phyloP scores from a whole-genome alignment of 208 protist genomes.

The Crithidia brevicula region DNA sequence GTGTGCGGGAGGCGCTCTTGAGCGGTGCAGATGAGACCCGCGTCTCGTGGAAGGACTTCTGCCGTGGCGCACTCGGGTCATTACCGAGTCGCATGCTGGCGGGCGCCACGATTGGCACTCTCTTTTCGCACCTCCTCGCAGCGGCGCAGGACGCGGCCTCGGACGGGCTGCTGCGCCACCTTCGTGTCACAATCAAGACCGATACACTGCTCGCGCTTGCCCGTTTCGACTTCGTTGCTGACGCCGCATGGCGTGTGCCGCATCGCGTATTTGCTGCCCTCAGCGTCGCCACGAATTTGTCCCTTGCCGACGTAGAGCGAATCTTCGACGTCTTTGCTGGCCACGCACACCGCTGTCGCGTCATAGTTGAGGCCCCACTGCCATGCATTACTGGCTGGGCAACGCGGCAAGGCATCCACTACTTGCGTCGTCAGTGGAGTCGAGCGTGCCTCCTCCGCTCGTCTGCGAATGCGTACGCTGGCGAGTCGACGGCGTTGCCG shows the following conservation, averaged over 20 bases:
- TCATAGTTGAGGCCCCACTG: slow-evolving; percentile 19
- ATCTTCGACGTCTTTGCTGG: slow-evolving; percentile 24
- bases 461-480: slow-evolving; percentile 15
- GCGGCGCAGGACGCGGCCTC: slow-evolving; percentile 25
- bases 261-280: slow-evolving; percentile 45
- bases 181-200: slow-evolving; percentile 28
- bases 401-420: slow-evolving; percentile 26
- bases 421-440: slow-evolving; percentile 17
- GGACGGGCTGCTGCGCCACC: slow-evolving; percentile 24
- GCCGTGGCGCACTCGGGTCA: background rate
- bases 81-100: slow-evolving; percentile 20
- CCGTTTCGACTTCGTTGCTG: slow-evolving; percentile 47
- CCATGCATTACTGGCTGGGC: slow-evolving; percentile 23
- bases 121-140: slow-evolving; percentile 20
- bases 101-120: slow-evolving; percentile 1
- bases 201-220: slow-evolving; percentile 48
- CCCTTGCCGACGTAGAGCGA: slow-evolving; percentile 41
- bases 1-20: background rate
- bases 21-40: background rate
- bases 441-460: slow-evolving; percentile 19
- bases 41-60: background rate
- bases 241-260: slow-evolving; percentile 41
- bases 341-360: slow-evolving; percentile 13
- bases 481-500: background rate
- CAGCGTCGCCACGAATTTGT: slow-evolving; percentile 41